Percentiles rank a stretch among this genome's conserved stretches.
phyloP scores from a whole-genome alignment of 768 basidiomycete genomes.

The Symmetrospora coprosmae region DNA sequence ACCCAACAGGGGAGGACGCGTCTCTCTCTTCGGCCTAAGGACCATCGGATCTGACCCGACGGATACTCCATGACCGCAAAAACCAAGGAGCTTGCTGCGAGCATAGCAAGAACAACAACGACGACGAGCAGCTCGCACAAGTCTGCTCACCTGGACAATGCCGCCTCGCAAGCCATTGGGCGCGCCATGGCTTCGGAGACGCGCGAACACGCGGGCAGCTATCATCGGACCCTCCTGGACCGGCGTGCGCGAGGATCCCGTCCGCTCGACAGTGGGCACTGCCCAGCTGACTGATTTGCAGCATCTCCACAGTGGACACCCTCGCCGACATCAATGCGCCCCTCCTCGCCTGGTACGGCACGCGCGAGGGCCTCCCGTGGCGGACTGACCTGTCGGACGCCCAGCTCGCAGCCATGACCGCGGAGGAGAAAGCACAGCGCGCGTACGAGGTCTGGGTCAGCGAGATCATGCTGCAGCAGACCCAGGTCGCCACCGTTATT shows the following conservation, averaged over 20 bases:
- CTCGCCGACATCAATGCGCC: constrained; percentile 5
- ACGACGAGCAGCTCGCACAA: no score
- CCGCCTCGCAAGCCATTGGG: background rate
- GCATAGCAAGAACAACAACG: no score
- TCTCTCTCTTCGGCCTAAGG: no score
- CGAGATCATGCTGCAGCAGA: constrained; percentile 90
- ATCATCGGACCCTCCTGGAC: constrained; percentile 5
- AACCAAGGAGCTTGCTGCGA: no score
- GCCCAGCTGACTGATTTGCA: no score
- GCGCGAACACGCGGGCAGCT: constrained; percentile 4
- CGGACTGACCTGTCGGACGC: constrained; percentile 50
- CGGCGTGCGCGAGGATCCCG: no score
- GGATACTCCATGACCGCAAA: no score
- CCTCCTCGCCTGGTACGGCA: constrained; percentile 13
- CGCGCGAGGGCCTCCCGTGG: constrained; percentile 76
- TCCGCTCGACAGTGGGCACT: no score
- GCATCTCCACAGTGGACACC: background rate
- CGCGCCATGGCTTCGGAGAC: constrained; percentile 12
- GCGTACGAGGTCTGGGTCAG: constrained; percentile 90
- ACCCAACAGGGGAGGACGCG: no score
- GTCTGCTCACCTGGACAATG: no score
- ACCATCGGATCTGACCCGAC: no score
- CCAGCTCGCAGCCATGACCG: constrained; percentile 41
- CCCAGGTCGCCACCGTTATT: constrained; percentile 83
- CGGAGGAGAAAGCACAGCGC: constrained; percentile 58